These are phyloP conservation scores for Hortiboletus campestris DNA, from an alignment of 768 basidiomycete species.

Conservation along the genomic window DNA sequence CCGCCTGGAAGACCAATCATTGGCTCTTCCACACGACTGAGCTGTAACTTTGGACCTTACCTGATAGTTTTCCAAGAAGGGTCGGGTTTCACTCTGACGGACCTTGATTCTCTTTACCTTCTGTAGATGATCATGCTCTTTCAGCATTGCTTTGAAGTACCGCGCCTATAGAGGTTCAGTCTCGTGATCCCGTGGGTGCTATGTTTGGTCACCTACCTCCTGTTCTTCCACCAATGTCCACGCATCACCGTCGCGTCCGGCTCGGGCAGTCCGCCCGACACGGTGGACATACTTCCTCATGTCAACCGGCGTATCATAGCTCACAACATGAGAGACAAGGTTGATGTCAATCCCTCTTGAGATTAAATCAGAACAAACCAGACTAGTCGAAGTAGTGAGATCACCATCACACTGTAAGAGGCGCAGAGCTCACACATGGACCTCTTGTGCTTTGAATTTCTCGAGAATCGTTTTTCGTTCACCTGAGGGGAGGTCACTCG, in stretches of 20 bases:
- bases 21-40: neutral
- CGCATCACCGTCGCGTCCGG: constrained; percentile 82
- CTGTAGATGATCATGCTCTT: constrained; percentile 64
- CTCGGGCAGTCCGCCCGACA: constrained; percentile 93
- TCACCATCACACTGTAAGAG: neutral
- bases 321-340: constrained; percentile 89
- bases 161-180: constrained; percentile 54
- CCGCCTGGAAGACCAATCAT: constrained; percentile 22
- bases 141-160: constrained; percentile 84
- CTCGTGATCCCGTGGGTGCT: neutral
- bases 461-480: constrained; percentile 79
- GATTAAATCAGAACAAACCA: constrained; percentile 96
- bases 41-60: constrained; percentile 37
- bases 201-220: constrained; percentile 48
- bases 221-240: constrained; percentile 97
- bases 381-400: constrained; percentile 41
- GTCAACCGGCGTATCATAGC: constrained; percentile 95
- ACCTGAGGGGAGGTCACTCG: constrained; percentile 71
- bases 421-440: constrained; percentile 66
- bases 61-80: constrained; percentile 63
- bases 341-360: constrained; percentile 95
- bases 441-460: constrained; percentile 75
- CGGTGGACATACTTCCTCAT: constrained; percentile 98
- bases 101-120: constrained; percentile 69
- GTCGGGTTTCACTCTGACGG: constrained; percentile 55